Evolutionary conservation across 257 asterid genomes (phyloP).

Genomic region (Catharanthus roseus): DNA sequence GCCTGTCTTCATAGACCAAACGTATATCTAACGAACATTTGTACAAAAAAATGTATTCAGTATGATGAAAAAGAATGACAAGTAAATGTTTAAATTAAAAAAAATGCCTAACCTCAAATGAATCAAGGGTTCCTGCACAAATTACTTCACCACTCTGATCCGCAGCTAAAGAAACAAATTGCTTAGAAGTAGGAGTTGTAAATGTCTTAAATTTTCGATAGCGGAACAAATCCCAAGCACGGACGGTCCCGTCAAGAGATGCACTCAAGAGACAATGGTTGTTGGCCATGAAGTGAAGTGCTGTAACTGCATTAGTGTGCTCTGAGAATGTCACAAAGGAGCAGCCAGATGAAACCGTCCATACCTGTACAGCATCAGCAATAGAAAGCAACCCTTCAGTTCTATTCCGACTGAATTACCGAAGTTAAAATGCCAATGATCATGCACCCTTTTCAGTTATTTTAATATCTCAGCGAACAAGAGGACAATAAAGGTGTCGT

Average conservation of each 20-base stretch:
- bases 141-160: conserved; percentile 98
- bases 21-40: conserved; percentile 54
- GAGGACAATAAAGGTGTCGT: background rate
- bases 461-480: background rate
- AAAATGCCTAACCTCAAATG: conserved; percentile 70
- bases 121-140: conserved; percentile 98
- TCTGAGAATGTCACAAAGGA: conserved; percentile 89
- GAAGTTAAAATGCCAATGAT: background rate
- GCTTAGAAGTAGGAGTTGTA: conserved; percentile 89
- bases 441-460: background rate
- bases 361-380: conserved; percentile 55
- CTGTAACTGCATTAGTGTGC: conserved; percentile 92
- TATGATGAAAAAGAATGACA: conserved; percentile 13
- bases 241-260: conserved; percentile 96
- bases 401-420: background rate
- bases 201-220: conserved; percentile 91
- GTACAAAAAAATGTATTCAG: conserved; percentile 24
- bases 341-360: conserved; percentile 93
- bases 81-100: conserved; percentile 17
- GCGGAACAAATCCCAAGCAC: conserved; percentile 97
- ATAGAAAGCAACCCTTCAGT: conserved; percentile 9
- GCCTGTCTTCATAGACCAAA: conserved; percentile 99
- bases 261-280: conserved; percentile 92
- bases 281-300: conserved; percentile 83
- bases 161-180: conserved; percentile 85